Evolutionary conservation across 257 asterid genomes (phyloP), one percentile per base, ranked within the genome.

Genomic region (Plantago ovata): DNA sequence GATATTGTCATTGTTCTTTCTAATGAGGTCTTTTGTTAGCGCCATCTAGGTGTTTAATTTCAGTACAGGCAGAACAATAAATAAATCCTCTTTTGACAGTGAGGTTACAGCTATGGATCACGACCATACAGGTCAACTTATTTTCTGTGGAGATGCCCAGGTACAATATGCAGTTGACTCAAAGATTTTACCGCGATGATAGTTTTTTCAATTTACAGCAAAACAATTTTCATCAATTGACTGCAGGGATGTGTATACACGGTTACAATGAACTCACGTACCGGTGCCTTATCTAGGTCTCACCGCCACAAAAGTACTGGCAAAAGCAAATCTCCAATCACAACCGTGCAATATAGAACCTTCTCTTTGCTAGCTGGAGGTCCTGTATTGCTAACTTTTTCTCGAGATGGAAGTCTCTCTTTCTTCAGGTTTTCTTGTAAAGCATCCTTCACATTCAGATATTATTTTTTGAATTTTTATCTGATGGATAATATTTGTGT

Each of bases 41-140:
- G 67, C 62, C 59, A 53, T 70, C 69, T 60, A 93, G 97, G 97
- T 93, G 75, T 82, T 84, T 77, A 93, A 93, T 77, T 93, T 89
- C 61, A 93, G 99, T 75, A 86, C 97, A 4, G 99, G 99, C 53
- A 86, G 97, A 82, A 65, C 84, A 57, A 77, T 93, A 69, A 76
- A 74, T 68, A 93, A 83, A 70, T 66, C 79, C 0, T 49, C 51
- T 55, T 77, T 86, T 38, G 94, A 83, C 66, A 76, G 92, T 57
- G 97, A 84, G 77, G 95, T 93, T 69, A 89, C 99, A 54, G 95
- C 99, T 43, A 80, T 93, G 95, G 99, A 93, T 77, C 95, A 86
- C 58, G 97, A 93, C 78, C 97, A 86, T 76, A 86, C 96, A 2
- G 99, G 99, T 70, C 96, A 82, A 66, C 87, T 93, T 68, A 82